A percentile compares a stretch with the other conserved stretches of the same genome.
These are phyloP conservation scores for Pseudopithomyces maydicus DNA, from an alignment of 2,329 filamentous ascomycete species.

Conservation along the genomic window DNA sequence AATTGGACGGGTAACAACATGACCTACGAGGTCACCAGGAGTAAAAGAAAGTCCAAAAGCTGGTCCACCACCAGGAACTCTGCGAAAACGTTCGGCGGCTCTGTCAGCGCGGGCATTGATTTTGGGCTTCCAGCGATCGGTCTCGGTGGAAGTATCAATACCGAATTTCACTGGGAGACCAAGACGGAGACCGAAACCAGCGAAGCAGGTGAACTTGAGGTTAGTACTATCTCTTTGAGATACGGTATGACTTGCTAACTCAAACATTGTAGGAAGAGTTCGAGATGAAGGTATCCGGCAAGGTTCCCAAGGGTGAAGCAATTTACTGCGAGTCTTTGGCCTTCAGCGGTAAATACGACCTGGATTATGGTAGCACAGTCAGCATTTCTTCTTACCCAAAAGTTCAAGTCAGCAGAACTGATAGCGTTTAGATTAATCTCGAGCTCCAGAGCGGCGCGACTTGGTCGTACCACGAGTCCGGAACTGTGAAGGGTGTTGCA, in stretches of 20 bases:
- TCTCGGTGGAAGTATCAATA: conserved; percentile 7
- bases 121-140: conserved; percentile 7
- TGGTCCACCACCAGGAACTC: conserved; percentile 7
- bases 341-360: conserved; percentile 9
- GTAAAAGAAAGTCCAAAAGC: not conserved
- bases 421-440: conserved; percentile 1
- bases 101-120: conserved; percentile 5
- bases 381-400: not conserved
- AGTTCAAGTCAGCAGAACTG: not conserved
- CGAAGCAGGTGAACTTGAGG: not conserved
- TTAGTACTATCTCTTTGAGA: not conserved
- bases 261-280: not conserved
- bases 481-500: conserved; percentile 7
- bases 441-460: conserved; percentile 5
- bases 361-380: conserved; percentile 8
- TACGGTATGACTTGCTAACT: not conserved
- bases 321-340: conserved; percentile 8
- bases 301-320: conserved; percentile 7
- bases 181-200: not conserved
- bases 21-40: not conserved
- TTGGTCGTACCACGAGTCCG: conserved; percentile 6
- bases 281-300: not conserved
- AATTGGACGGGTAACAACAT: conserved; percentile 7
- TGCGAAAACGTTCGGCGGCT: conserved; percentile 7
- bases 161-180: conserved; percentile 7